A percentile compares a stretch with the other conserved stretches of the same genome.
Conservation (phyloP, 2,329 filamentous ascomycete species). For the Blastomyces emzantsi region DNA sequence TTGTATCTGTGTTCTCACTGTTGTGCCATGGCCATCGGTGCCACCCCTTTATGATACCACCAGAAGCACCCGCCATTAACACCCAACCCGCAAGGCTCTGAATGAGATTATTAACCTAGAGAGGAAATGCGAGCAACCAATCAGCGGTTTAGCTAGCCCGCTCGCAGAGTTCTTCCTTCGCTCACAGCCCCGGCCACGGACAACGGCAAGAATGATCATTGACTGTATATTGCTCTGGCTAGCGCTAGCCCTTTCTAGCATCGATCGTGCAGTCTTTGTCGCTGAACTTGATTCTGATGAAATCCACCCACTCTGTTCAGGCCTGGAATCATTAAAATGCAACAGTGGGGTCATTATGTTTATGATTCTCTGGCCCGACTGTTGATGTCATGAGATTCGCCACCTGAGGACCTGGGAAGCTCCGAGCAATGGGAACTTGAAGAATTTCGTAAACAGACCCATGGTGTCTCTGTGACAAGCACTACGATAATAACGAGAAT, state of each 20-base stretch:
- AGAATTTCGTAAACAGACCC: background rate
- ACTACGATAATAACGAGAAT: background rate
- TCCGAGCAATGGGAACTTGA: background rate
- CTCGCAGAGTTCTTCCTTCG: background rate
- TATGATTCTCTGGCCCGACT: background rate
- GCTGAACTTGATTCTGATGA: background rate
- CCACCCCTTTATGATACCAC: background rate
- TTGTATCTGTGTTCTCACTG: background rate
- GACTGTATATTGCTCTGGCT: background rate
- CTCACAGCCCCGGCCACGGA: background rate
- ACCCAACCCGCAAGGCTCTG: background rate
- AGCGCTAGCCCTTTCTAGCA: background rate
- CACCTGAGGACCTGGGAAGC: background rate
- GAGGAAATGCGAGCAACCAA: background rate
- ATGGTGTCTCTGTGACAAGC: background rate
- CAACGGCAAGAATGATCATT: background rate
- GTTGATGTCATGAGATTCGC: constrained; percentile 1
- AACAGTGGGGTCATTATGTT: background rate
- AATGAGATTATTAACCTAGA: background rate
- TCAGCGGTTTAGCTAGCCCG: background rate
- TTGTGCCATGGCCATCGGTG: background rate
- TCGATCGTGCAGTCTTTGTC: background rate
- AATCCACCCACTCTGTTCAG: background rate
- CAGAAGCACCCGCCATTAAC: background rate
- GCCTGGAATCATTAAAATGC: background rate